These are phyloP conservation scores for Oryza punctata DNA, from an alignment of 176 grass and related monocot species.

Conservation along the genomic window DNA sequence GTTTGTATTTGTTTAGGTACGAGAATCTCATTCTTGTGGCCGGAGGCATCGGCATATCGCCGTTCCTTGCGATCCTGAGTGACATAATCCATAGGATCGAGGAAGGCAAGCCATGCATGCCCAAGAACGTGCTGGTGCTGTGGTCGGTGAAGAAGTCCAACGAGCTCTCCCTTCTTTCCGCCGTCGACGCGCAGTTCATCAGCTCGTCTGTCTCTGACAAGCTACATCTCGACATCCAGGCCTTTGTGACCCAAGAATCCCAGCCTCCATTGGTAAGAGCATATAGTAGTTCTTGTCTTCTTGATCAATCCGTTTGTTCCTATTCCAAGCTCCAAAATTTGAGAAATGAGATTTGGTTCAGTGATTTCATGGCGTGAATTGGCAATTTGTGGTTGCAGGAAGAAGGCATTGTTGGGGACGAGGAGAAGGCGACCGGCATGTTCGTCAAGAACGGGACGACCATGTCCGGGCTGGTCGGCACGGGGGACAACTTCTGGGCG, in stretches of 20 bases:
- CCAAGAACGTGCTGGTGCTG: conserved; percentile 79
- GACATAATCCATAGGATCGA: conserved; percentile 82
- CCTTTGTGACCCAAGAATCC: conserved; percentile 86
- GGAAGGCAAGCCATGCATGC: conserved; percentile 65
- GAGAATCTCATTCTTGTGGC: conserved; percentile 98
- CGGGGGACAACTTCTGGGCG: conserved; percentile 79
- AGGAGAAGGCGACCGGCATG: conserved; percentile 48
- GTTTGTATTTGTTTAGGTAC: conserved; percentile 52
- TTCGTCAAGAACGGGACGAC: conserved; percentile 62
- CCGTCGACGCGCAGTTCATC: conserved; percentile 63
- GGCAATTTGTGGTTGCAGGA: conserved; percentile 49
- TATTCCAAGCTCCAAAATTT: no score
- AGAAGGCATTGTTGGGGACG: conserved; percentile 59
- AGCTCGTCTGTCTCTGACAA: conserved; percentile 56
- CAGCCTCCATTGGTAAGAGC: conserved; percentile 63
- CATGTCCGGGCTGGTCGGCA: conserved; percentile 90
- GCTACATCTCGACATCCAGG: conserved; percentile 75
- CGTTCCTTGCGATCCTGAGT: conserved; percentile 86
- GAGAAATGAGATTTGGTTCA: conserved; percentile 15
- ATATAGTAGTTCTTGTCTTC: no score
- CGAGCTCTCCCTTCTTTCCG: conserved; percentile 84
- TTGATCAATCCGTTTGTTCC: no score
- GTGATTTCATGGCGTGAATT: conserved; percentile 12
- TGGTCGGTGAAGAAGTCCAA: conserved; percentile 92
- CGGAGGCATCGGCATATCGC: conserved; percentile 90